Evolutionary conservation across 2,329 filamentous ascomycete species (phyloP), one percentile per base, ranked within the genome.

Genomic region (Xylaria digitata): DNA sequence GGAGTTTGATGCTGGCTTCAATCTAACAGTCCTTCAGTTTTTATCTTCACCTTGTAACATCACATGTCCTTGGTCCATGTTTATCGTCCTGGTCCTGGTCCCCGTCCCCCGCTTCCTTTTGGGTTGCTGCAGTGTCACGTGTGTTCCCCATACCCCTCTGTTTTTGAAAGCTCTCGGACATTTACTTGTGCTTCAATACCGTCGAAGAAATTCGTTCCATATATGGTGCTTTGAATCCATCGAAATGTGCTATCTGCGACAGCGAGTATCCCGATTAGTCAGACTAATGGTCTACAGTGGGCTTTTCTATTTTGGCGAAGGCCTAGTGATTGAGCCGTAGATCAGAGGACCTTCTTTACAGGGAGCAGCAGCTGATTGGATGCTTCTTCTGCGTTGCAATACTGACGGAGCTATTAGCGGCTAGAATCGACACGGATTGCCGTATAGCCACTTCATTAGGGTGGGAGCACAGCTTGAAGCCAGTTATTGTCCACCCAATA

Each of bases 1-100:
- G 48, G 55, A 61, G 53, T 68, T 68, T 61, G 55, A 66, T 64
- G 58, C 65, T 60, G 53, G 57, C 49, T 53, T 66, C 34, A 61
- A 63, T 59, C 32, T 58, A 50, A 56, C 54, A 58, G 45, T 52
- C 23, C 42, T 45, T 54, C 37, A 32, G 37, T 50, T 52, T 52
- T 17, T 60, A 21, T 56, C 43, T 45, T 57, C 45, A 21, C 55
- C 63, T 48, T 63, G 59, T 68, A 66, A 48, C 32, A 57, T 63
- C 45, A 50, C 43, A 58, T 63, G 46, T 63, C 26, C 54, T 40
- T 62, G 61, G 49, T 42, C 55, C 34, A 23, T 59, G 54, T 50
- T 52, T 21, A 26, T 26, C 26, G 26, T 26, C 5, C 26, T 26
- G 26, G 26, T 26, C 26, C 48, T 43, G 42, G 56, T 53, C 52